A percentile compares a stretch with the other conserved stretches of the same genome.
Evolutionary conservation across 2,329 filamentous ascomycete genomes (phyloP).

Genomic region (Thielaviopsis euricoi): DNA sequence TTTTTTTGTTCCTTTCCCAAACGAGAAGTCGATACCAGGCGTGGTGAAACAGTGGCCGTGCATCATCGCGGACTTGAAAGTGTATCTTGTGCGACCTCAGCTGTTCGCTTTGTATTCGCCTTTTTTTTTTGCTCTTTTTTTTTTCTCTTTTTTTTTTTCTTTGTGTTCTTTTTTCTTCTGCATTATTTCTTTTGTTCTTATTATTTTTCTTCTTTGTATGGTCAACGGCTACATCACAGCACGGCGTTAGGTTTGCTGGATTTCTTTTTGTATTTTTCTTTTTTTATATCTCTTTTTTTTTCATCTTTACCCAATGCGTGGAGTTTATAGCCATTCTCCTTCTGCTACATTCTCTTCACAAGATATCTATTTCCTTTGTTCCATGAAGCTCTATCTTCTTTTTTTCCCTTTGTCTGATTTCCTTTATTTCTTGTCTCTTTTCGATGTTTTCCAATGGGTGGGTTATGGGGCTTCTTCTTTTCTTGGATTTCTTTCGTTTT

Average conservation of each 20-base stretch:
- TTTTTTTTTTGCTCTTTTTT: not conserved
- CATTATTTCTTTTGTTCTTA: not conserved
- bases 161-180: not conserved
- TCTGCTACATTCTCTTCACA: no score
- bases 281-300: not conserved
- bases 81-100: no score
- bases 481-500: not conserved
- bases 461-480: not conserved
- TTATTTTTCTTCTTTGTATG: slow-evolving; percentile 2
- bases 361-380: not conserved
- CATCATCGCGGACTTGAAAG: not conserved
- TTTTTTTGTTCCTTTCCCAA: no score
- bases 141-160: not conserved
- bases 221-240: not conserved
- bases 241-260: not conserved
- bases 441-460: not conserved
- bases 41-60: not conserved
- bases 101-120: not conserved
- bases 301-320: not conserved
- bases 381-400: not conserved
- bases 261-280: not conserved
- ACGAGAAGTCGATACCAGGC: not conserved
- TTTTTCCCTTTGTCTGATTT: no score
- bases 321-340: no score
- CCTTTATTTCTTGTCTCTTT: not conserved